Evolutionary conservation across 1,284 basidiomycete genomes (phyloP).

Genomic region (Marasmius fiardii): DNA sequence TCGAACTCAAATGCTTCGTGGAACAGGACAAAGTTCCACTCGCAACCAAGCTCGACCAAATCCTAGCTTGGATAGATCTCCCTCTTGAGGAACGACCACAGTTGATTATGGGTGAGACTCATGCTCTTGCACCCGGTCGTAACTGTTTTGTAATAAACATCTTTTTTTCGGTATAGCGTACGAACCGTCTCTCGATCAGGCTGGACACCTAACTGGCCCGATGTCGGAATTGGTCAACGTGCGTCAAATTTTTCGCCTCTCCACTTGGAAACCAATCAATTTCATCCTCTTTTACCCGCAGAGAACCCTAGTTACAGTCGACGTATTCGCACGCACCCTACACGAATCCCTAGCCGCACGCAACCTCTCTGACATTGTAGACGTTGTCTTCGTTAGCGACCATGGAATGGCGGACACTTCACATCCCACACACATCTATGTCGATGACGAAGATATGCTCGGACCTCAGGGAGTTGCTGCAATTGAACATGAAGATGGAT

Average conservation of each 20-base stretch:
- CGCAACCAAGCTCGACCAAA: slow-evolving; percentile 67
- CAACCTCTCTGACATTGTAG: slow-evolving; percentile 79
- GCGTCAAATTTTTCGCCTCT: slow-evolving; percentile 21
- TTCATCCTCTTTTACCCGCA: slow-evolving; percentile 22
- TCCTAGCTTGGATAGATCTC: slow-evolving; percentile 76
- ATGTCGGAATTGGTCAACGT: slow-evolving; percentile 72
- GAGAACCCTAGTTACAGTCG: slow-evolving; percentile 68
- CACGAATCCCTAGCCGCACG: slow-evolving; percentile 61
- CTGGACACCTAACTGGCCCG: slow-evolving; percentile 79
- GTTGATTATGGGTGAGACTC: slow-evolving; percentile 65
- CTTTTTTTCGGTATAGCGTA: slow-evolving; percentile 47
- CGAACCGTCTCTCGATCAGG: slow-evolving; percentile 77
- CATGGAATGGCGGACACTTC: slow-evolving; percentile 92
- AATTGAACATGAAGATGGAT: slow-evolving; percentile 78
- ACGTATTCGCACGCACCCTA: slow-evolving; percentile 72
- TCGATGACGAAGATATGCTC: slow-evolving; percentile 87
- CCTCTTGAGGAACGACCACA: slow-evolving; percentile 70
- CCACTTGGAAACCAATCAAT: background rate
- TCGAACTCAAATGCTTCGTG: slow-evolving; percentile 2
- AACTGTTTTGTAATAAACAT: background rate
- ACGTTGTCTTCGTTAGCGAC: slow-evolving; percentile 88
- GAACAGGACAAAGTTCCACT: slow-evolving; percentile 59
- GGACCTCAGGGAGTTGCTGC: slow-evolving; percentile 58
- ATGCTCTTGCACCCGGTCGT: background rate
- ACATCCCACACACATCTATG: slow-evolving; percentile 69